Evolutionary conservation across 106 monocot genomes (phyloP).

Genomic region (Dendrobium officinale): DNA sequence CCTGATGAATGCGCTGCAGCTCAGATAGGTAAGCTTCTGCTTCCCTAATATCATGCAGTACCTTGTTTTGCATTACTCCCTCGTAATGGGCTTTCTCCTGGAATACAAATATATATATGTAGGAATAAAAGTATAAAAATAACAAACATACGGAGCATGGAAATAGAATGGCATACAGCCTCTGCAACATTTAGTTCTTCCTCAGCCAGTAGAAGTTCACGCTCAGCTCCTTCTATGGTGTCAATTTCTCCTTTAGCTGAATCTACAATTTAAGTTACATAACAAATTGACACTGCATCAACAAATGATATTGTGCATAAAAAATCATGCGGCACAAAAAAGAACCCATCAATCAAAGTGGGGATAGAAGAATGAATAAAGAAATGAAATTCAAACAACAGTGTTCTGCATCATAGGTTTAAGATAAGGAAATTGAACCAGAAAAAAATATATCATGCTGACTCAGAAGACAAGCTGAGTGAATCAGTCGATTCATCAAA

Average conservation of each 20-base stretch:
- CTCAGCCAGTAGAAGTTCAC: constrained; percentile 53
- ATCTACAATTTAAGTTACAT: constrained; percentile 34
- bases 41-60: constrained; percentile 65
- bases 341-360: background rate
- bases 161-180: constrained; percentile 28
- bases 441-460: background rate
- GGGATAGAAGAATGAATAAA: background rate
- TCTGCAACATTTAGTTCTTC: constrained; percentile 55
- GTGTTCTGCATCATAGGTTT: background rate
- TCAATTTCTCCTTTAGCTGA: constrained; percentile 68
- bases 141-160: background rate
- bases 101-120: background rate
- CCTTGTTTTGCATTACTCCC: constrained; percentile 80
- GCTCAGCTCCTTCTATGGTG: constrained; percentile 58
- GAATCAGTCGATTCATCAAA: no score
- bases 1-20: constrained; percentile 63
- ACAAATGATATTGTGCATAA: background rate
- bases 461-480: no score
- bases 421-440: background rate
- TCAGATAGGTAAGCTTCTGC: constrained; percentile 52
- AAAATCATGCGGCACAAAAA: background rate
- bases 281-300: background rate
- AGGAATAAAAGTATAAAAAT: background rate
- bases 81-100: constrained; percentile 85
- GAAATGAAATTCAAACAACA: background rate